Conservation (phyloP, 169 alveolate genomes). For the Plasmodium adleri region DNA sequence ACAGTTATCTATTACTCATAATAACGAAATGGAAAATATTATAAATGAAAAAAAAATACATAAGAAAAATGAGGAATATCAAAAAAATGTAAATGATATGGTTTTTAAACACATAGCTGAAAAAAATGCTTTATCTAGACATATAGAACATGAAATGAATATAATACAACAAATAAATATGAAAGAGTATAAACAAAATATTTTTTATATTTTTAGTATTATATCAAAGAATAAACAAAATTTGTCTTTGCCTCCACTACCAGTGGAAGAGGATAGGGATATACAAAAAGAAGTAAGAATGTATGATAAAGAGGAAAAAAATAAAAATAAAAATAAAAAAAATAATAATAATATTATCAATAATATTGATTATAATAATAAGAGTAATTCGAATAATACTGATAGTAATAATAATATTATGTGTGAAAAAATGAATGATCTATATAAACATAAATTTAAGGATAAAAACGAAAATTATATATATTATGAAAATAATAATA, state of each 20-base stretch:
- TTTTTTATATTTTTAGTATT: constrained; percentile 63
- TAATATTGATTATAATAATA: neutral
- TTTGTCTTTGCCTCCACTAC: constrained; percentile 68
- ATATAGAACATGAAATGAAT: constrained; percentile 57
- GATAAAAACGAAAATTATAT: neutral
- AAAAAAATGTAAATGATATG: constrained; percentile 30
- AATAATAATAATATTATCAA: no score
- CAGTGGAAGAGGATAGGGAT: constrained; percentile 23
- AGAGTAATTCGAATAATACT: no score
- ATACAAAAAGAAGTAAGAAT: neutral
- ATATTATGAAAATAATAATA: neutral
- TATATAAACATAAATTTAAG: neutral
- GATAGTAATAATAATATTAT: neutral
- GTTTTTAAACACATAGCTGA: constrained; percentile 74
- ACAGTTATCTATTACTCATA: constrained; percentile 60
- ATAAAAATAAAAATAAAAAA: neutral
- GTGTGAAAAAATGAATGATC: neutral
- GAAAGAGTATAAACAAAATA: constrained; percentile 55
- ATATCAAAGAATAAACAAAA: constrained; percentile 10
- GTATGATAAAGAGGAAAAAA: neutral
- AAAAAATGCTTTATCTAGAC: constrained; percentile 64
- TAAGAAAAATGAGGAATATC: constrained; percentile 15
- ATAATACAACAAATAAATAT: constrained; percentile 37
- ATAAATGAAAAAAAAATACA: constrained; percentile 43
- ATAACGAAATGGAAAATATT: constrained; percentile 69